Conservation (phyloP, 2,329 filamentous ascomycete genomes). For the Aureobasidium subglaciale region DNA sequence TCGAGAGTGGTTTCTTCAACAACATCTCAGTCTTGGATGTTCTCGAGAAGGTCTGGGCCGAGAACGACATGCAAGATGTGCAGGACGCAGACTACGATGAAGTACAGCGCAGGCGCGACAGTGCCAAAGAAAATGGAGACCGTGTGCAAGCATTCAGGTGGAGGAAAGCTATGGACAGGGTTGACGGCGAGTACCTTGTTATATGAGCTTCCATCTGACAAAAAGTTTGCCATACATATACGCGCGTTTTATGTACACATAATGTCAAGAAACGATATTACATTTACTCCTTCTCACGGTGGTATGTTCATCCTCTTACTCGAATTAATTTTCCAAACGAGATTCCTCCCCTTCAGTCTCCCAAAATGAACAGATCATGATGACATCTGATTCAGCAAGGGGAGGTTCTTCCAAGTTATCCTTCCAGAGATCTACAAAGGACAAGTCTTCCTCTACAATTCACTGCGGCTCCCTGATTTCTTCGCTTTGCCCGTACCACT, state of each 20-base stretch:
- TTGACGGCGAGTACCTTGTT: slow-evolving; percentile 46
- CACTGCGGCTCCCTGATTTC: no score
- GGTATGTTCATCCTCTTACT: background rate
- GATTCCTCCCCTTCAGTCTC: no score
- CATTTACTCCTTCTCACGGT: background rate
- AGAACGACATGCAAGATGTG: slow-evolving; percentile 21
- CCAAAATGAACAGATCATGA: no score
- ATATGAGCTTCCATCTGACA: slow-evolving; percentile 30
- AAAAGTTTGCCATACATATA: background rate
- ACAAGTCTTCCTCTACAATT: background rate
- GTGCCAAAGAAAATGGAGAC: slow-evolving; percentile 17
- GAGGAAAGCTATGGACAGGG: slow-evolving; percentile 44
- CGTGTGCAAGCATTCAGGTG: slow-evolving; percentile 40
- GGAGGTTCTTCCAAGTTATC: no score
- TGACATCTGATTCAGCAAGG: no score
- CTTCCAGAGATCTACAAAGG: no score
- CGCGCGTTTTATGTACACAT: background rate
- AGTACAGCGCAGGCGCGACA: slow-evolving; percentile 24
- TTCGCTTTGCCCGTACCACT: background rate
- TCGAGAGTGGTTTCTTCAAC: slow-evolving; percentile 86
- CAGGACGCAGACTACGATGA: slow-evolving; percentile 24
- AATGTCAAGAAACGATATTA: background rate
- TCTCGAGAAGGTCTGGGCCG: slow-evolving; percentile 72
- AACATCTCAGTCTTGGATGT: slow-evolving; percentile 81
- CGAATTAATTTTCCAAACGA: no score